Percentiles rank a stretch among this genome's conserved stretches.
Evolutionary conservation across 352 stramenopile species (phyloP).

Genomic region (Phytophthora melonis): DNA sequence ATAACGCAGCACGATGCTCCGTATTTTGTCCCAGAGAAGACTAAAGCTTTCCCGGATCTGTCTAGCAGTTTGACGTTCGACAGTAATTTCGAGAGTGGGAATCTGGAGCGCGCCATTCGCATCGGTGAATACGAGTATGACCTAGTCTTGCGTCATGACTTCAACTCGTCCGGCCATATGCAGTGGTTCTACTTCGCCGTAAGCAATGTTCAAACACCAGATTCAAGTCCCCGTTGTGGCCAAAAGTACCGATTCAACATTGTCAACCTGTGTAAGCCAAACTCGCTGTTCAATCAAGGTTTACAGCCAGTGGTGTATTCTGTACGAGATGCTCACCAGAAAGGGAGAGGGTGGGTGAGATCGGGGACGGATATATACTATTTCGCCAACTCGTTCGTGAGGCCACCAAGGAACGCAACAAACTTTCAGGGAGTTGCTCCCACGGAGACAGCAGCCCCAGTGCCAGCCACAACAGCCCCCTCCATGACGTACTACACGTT

Average conservation of each 20-base stretch:
- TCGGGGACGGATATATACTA: conserved; percentile 90
- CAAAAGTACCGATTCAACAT: conserved; percentile 92
- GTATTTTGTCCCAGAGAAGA: conserved; percentile 52
- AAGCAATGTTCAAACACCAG: conserved; percentile 62
- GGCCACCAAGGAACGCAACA: conserved; percentile 29
- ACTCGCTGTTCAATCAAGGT: conserved; percentile 92
- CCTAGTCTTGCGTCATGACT: conserved; percentile 86
- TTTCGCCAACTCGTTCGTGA: conserved; percentile 72
- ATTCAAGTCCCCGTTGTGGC: conserved; percentile 8
- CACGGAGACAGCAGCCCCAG: conserved; percentile 2
- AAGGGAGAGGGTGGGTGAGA: conserved; percentile 77
- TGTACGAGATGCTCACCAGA: conserved; percentile 59
- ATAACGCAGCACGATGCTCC: conserved; percentile 19
- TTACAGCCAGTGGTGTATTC: conserved; percentile 93
- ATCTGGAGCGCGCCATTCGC: conserved; percentile 87
- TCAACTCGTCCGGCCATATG: conserved; percentile 85
- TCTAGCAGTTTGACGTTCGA: conserved; percentile 86
- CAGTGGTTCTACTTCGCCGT: conserved; percentile 97
- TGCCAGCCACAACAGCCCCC: conserved; percentile 1
- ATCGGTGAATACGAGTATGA: conserved; percentile 92
- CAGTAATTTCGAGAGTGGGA: conserved; percentile 93
- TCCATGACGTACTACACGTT: conserved; percentile 85
- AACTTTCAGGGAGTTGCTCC: conserved; percentile 1
- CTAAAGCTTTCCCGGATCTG: conserved; percentile 25
- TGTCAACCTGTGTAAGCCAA: conserved; percentile 93